These are phyloP conservation scores for Fusarium buharicum DNA, from an alignment of 2,329 filamentous ascomycete species.

Conservation along the genomic window DNA sequence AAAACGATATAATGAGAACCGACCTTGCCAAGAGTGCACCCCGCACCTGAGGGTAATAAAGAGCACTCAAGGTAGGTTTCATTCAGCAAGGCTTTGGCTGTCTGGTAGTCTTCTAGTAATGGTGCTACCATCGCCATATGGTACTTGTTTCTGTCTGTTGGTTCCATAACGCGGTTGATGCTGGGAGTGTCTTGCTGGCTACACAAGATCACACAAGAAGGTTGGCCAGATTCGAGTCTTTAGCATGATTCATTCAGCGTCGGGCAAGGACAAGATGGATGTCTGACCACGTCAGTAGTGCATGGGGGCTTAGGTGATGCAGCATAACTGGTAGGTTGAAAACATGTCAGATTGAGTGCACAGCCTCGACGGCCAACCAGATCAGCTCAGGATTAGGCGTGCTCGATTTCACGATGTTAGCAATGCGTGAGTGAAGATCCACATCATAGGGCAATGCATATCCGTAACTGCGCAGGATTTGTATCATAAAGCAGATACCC, in stretches of 20 bases:
- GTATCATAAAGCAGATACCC: slow-evolving; percentile 9
- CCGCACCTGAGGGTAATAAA: not conserved
- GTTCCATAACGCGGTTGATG: not conserved
- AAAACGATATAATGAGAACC: not conserved
- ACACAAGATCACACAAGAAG: too few species aligned
- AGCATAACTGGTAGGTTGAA: not conserved
- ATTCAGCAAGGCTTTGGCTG: not conserved
- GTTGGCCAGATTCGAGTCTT: too few species aligned
- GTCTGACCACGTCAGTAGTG: not conserved
- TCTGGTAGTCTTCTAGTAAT: not conserved
- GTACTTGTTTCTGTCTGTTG: rapidly evolving
- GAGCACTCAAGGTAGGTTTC: rapidly evolving
- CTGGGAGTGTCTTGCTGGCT: not conserved
- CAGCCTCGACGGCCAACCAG: rapidly evolving
- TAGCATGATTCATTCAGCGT: too few species aligned
- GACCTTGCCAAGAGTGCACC: not conserved
- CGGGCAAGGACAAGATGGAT: too few species aligned
- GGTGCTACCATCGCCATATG: slow-evolving; percentile 3
- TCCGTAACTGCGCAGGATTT: not conserved
- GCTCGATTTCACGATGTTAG: too few species aligned
- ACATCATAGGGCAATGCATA: not conserved
- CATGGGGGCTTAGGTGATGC: not conserved
- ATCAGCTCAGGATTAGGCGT: not conserved
- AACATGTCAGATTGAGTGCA: not conserved
- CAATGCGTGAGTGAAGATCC: not conserved